Conservation (phyloP, 768 basidiomycete species). For the Plicaturopsis crispa region DNA sequence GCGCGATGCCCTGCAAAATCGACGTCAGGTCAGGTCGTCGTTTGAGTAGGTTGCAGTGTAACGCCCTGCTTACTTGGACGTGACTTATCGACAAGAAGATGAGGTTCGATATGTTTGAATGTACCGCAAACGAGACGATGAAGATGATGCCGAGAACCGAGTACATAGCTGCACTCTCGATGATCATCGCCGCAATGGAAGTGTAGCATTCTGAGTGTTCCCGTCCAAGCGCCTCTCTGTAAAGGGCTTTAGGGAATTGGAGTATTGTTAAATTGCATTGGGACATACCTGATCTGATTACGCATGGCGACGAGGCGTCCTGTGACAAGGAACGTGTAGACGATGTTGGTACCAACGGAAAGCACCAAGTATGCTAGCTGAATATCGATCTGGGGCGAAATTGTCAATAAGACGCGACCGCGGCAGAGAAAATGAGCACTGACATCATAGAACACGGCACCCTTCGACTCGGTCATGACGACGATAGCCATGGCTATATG, state of each 20-base stretch:
- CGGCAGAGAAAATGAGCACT: conserved; percentile 6
- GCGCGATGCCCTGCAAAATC: conserved; percentile 22
- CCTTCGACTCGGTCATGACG: neutral
- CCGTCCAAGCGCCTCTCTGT: conserved; percentile 13
- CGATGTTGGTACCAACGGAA: conserved; percentile 22
- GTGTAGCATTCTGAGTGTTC: conserved; percentile 17
- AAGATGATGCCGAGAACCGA: conserved; percentile 19
- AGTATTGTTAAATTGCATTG: too few species aligned
- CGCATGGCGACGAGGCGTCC: conserved; percentile 18
- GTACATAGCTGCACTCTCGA: conserved; percentile 28
- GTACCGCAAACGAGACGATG: conserved; percentile 18
- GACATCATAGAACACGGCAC: conserved; percentile 6
- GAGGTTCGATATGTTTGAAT: conserved; percentile 20
- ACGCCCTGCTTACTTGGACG: conserved; percentile 17
- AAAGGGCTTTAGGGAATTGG: too few species aligned
- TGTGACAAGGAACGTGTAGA: conserved; percentile 24
- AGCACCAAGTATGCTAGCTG: conserved; percentile 19
- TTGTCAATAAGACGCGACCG: conserved; percentile 7
- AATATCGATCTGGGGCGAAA: conserved; percentile 10
- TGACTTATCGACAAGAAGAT: conserved; percentile 25
- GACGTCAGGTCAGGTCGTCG: neutral
- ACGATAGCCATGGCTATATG: neutral
- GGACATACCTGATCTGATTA: too few species aligned
- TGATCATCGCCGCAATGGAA: conserved; percentile 20
- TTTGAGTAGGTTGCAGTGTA: neutral